Evolutionary conservation across 75 land plant genomes (phyloP).

Genomic region (Isoetes taiwanensis): DNA sequence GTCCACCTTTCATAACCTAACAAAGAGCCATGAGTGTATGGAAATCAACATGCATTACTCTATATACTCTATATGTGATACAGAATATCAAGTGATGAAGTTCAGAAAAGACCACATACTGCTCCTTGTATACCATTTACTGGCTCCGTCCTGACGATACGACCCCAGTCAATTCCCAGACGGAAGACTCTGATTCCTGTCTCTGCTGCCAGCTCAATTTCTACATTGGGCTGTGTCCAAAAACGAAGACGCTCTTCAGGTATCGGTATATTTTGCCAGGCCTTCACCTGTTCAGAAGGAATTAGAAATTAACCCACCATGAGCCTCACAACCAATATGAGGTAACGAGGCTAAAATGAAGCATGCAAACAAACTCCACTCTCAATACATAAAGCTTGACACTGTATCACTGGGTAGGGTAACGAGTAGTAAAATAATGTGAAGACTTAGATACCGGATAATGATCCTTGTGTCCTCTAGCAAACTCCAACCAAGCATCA

Average conservation of each 20-base stretch:
- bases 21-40: not conserved
- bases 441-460: not conserved
- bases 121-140: constrained; percentile 13
- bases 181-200: constrained; percentile 19
- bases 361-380: not conserved
- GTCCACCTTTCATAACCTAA: constrained; percentile 10
- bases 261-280: constrained; percentile 23
- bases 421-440: not conserved
- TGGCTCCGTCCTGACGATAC: constrained; percentile 24
- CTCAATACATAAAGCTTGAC: not conserved
- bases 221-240: constrained; percentile 20
- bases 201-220: constrained; percentile 17
- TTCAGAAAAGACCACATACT: constrained; percentile 9
- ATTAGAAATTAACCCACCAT: not conserved
- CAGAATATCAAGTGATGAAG: not conserved
- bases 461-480: not conserved
- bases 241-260: constrained; percentile 25
- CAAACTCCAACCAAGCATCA: constrained; percentile 27
- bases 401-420: not conserved
- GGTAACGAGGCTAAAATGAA: not conserved
- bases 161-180: constrained; percentile 30
- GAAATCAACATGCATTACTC: not conserved
- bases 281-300: constrained; percentile 9
- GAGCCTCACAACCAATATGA: not conserved
- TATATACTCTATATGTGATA: not conserved